Conservation (phyloP, 2,329 filamentous ascomycete species). For the Clonostachys rhizophaga region DNA sequence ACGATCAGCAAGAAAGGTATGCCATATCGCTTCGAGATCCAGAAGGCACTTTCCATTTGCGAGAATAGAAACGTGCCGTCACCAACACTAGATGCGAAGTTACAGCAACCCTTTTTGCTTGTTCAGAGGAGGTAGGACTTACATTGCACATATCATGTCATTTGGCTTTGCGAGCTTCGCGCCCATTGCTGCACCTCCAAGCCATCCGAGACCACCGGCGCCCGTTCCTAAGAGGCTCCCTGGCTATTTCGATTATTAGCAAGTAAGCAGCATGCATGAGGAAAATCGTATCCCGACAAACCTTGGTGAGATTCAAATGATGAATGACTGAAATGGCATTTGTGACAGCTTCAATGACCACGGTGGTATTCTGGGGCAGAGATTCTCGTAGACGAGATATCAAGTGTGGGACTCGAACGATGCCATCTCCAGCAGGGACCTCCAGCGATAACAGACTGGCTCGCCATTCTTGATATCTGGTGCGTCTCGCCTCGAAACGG, state of each 20-base stretch:
- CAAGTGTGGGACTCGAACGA: too few species aligned
- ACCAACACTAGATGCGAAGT: constrained; percentile 26
- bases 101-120: too few species aligned
- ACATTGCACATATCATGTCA: too few species aligned
- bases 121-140: too few species aligned
- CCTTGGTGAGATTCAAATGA: too few species aligned
- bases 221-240: constrained; percentile 44
- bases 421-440: too few species aligned
- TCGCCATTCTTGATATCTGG: too few species aligned
- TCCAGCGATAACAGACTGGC: too few species aligned
- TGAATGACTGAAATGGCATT: constrained; percentile 33
- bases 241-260: too few species aligned
- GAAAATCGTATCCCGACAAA: too few species aligned
- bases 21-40: constrained; percentile 48
- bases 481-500: background rate
- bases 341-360: constrained; percentile 71
- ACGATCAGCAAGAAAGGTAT: constrained; percentile 51
- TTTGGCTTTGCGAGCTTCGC: constrained; percentile 61
- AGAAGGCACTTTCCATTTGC: constrained; percentile 49
- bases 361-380: constrained; percentile 51
- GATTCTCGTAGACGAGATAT: constrained; percentile 4
- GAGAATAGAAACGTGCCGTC: constrained; percentile 54
- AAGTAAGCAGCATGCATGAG: too few species aligned
- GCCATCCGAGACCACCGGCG: constrained; percentile 74
- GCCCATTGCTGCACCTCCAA: constrained; percentile 67